Percentiles rank a stretch among this genome's conserved stretches.
Evolutionary conservation across 306 rosid species (phyloP).

Genomic region (Quercus ilex): DNA sequence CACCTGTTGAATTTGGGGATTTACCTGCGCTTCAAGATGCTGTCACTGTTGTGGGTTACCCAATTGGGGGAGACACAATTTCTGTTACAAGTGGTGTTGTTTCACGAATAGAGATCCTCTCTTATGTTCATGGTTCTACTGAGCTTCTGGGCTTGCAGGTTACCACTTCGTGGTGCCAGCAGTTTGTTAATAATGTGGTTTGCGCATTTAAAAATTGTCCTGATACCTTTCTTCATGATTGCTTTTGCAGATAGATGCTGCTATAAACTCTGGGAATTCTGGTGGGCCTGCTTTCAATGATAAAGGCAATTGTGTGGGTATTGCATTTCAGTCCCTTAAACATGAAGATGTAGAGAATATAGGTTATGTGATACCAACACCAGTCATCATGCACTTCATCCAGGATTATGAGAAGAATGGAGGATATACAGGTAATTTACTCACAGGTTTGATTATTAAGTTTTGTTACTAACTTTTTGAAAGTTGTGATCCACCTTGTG

Average conservation of each 20-base stretch:
- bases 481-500: background rate
- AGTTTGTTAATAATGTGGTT: background rate
- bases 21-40: slow-evolving; percentile 95
- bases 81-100: slow-evolving; percentile 98
- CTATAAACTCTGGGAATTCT: slow-evolving; percentile 95
- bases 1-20: slow-evolving; percentile 80
- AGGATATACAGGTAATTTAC: slow-evolving; percentile 69
- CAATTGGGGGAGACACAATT: slow-evolving; percentile 97
- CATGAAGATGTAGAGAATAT: slow-evolving; percentile 92
- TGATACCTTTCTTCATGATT: slow-evolving; percentile 14
- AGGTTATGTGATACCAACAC: slow-evolving; percentile 97
- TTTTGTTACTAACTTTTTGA: background rate
- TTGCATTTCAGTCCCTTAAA: slow-evolving; percentile 98
- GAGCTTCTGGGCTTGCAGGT: slow-evolving; percentile 99
- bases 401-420: slow-evolving; percentile 86
- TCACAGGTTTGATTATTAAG: background rate
- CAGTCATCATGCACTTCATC: slow-evolving; percentile 92
- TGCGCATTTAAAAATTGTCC: background rate
- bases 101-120: slow-evolving; percentile 87
- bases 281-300: slow-evolving; percentile 99
- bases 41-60: slow-evolving; percentile 95
- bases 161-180: background rate
- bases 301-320: slow-evolving; percentile 92
- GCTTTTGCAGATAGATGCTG: slow-evolving; percentile 80
- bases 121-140: slow-evolving; percentile 93